Conservation (phyloP, 345 rosid species). For the Combretum micranthum region DNA sequence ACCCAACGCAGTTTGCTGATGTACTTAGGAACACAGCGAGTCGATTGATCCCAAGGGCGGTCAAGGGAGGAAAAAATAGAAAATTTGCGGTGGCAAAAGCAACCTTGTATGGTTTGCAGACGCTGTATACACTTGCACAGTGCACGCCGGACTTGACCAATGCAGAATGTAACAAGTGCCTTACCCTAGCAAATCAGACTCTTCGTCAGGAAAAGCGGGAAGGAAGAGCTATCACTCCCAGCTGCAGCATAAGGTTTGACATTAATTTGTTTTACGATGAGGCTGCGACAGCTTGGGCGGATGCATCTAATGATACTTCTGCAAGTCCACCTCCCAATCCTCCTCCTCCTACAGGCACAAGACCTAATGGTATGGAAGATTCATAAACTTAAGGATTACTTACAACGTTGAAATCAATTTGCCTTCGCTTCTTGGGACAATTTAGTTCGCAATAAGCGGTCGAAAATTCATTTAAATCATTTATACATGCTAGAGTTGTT, state of each 20-base stretch:
- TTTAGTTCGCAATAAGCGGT: too few species aligned
- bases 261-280: not conserved
- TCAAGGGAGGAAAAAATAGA: not conserved
- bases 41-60: not conserved
- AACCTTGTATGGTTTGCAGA: slow-evolving; percentile 8
- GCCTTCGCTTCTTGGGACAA: too few species aligned
- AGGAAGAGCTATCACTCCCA: slow-evolving; percentile 8
- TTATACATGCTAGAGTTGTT: too few species aligned
- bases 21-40: not conserved
- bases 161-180: slow-evolving; percentile 31
- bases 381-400: too few species aligned
- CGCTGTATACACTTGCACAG: slow-evolving; percentile 32
- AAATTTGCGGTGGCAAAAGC: slow-evolving; percentile 11
- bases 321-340: not conserved
- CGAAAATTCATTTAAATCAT: too few species aligned
- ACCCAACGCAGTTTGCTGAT: not conserved
- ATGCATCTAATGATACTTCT: not conserved
- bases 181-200: not conserved
- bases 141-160: slow-evolving; percentile 49
- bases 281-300: not conserved
- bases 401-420: too few species aligned
- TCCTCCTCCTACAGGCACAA: not conserved
- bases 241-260: slow-evolving; percentile 18
- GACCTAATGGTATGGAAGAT: not conserved
- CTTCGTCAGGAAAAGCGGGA: slow-evolving; percentile 10